Conservation (phyloP, 345 rosid species). For the Salix dunnii region DNA sequence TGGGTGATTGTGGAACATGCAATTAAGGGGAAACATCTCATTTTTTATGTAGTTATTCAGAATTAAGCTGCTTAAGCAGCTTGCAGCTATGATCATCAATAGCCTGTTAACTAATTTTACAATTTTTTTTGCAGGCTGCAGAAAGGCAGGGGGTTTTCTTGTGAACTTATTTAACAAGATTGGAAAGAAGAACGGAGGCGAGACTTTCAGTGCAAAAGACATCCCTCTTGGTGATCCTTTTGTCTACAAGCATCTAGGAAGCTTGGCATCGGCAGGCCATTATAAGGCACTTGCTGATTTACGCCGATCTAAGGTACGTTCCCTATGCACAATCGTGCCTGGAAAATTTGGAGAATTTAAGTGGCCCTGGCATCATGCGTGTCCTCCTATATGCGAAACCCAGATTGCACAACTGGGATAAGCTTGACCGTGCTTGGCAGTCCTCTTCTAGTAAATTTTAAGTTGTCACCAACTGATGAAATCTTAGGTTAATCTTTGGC, state of each 20-base stretch:
- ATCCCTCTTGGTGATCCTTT: conserved; percentile 50
- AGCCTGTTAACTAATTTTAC: neutral
- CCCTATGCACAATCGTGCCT: too few species aligned
- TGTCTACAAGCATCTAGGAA: conserved; percentile 60
- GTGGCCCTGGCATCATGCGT: too few species aligned
- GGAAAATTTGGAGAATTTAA: too few species aligned
- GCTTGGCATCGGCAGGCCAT: conserved; percentile 74
- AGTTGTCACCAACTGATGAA: neutral
- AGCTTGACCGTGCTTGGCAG: neutral
- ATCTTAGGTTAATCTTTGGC: neutral
- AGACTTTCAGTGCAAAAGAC: conserved; percentile 42
- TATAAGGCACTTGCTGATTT: conserved; percentile 70
- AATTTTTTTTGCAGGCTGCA: conserved; percentile 42
- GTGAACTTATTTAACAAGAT: conserved; percentile 45
- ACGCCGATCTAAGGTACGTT: conserved; percentile 56
- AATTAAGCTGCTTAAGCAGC: neutral
- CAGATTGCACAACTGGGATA: neutral
- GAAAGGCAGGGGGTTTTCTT: conserved; percentile 70
- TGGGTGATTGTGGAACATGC: neutral
- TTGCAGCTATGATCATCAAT: too few species aligned
- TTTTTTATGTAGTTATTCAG: neutral
- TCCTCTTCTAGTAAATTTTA: neutral
- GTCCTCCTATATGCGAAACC: too few species aligned
- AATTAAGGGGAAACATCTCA: neutral
- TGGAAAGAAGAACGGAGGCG: conserved; percentile 50